Evolutionary conservation across 352 stramenopile genomes (phyloP).

Genomic region (Peronospora destructor): DNA sequence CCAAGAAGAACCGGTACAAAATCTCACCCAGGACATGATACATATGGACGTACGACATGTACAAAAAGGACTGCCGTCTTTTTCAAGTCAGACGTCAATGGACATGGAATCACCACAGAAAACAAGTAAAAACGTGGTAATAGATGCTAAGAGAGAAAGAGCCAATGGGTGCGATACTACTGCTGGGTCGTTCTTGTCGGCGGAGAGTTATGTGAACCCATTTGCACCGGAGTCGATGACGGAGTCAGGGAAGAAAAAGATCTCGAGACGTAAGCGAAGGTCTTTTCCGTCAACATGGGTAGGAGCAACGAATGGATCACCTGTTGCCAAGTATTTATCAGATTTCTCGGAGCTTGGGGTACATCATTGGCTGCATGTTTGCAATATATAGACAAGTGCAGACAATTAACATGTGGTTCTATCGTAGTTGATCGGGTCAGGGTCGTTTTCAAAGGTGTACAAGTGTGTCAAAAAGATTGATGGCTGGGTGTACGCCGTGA

Average conservation of each 20-base stretch:
- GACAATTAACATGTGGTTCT: not conserved
- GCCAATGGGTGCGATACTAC: constrained; percentile 20
- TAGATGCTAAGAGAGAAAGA: constrained; percentile 27
- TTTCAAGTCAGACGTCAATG: constrained; percentile 52
- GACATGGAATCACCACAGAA: constrained; percentile 30
- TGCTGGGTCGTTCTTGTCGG: constrained; percentile 18
- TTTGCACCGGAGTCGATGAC: constrained; percentile 52
- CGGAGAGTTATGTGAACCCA: constrained; percentile 60
- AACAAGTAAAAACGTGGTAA: constrained; percentile 18
- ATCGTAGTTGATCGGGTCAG: constrained; percentile 64
- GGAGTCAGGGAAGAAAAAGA: constrained; percentile 51
- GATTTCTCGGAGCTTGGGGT: constrained; percentile 77
- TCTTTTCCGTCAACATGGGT: constrained; percentile 52
- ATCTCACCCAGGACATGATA: constrained; percentile 67
- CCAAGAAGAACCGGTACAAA: constrained; percentile 60
- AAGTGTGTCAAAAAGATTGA: constrained; percentile 86
- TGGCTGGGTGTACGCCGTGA: constrained; percentile 81
- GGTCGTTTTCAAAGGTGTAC: constrained; percentile 83
- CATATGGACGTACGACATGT: constrained; percentile 57
- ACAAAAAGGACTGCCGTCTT: constrained; percentile 28
- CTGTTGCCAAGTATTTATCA: constrained; percentile 70
- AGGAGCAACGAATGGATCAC: constrained; percentile 20
- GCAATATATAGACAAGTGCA: not conserved
- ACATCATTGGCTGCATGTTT: constrained; percentile 9
- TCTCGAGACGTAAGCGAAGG: constrained; percentile 52